Percentiles rank a stretch among this genome's conserved stretches.
Evolutionary conservation across 176 grass and related monocot species (phyloP).

Genomic region (Oryza coarctata): DNA sequence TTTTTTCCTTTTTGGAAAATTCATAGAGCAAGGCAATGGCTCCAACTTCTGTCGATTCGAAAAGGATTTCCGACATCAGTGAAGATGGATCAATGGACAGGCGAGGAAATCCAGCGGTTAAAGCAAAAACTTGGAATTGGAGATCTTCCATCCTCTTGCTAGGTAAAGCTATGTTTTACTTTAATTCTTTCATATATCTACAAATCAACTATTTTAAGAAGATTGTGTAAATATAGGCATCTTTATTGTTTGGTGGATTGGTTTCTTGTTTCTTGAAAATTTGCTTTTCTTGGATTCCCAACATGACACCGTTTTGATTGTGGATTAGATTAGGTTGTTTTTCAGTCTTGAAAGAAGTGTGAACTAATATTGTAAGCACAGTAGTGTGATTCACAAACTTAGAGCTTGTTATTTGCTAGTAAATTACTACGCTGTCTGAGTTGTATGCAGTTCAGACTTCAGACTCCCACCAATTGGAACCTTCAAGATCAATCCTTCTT

Average conservation of each 20-base stretch:
- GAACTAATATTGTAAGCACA: not conserved
- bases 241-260: too few species aligned
- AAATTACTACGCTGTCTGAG: not conserved
- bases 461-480: constrained; percentile 2
- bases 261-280: not conserved
- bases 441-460: constrained; percentile 25
- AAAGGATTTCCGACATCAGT: constrained; percentile 42
- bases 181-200: not conserved
- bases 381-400: not conserved
- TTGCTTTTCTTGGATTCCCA: not conserved
- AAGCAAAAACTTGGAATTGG: constrained; percentile 60
- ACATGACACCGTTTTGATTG: not conserved
- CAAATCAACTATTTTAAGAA: not conserved
- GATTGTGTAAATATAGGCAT: too few species aligned
- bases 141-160: constrained; percentile 58
- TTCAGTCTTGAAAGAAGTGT: not conserved
- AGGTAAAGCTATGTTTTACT: constrained; percentile 43
- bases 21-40: constrained; percentile 29
- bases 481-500: constrained; percentile 23
- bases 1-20: not conserved
- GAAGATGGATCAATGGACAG: constrained; percentile 72
- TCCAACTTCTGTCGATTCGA: constrained; percentile 35
- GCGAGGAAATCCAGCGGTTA: constrained; percentile 61
- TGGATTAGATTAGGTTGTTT: not conserved
- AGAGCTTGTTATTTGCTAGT: not conserved